Percentiles rank a stretch among this genome's conserved stretches.
phyloP scores from a whole-genome alignment of 2,329 filamentous ascomycete species.

The Knoxdaviesia proteae region DNA sequence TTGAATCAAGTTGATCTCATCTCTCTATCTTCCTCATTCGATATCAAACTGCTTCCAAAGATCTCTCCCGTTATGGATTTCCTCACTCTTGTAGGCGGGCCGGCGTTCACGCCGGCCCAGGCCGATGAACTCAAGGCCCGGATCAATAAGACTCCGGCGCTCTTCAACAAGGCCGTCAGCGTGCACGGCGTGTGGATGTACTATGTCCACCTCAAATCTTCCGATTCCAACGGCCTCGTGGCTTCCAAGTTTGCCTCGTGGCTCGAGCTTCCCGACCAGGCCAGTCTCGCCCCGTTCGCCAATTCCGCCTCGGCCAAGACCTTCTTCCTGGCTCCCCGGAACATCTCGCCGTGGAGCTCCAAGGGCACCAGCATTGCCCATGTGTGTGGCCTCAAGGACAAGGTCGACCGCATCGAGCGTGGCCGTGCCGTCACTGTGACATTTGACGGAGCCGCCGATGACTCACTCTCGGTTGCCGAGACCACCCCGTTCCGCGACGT shows the following conservation, averaged over 20 bases:
- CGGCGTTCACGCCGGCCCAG: conserved; percentile 28
- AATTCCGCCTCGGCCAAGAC: conserved; percentile 4
- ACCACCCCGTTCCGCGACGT: conserved; percentile 40
- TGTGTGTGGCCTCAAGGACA: conserved; percentile 60
- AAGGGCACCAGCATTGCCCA: conserved; percentile 87
- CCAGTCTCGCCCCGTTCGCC: conserved; percentile 1
- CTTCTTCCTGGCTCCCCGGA: conserved; percentile 58
- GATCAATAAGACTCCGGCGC: conserved; percentile 17
- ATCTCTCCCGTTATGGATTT: conserved; percentile 7
- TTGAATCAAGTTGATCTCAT: neutral
- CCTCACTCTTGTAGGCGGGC: conserved; percentile 16
- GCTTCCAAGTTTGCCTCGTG: conserved; percentile 6
- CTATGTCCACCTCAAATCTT: conserved; percentile 39
- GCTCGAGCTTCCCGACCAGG: conserved; percentile 5
- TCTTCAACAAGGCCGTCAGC: conserved; percentile 20
- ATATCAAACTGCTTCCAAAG: neutral
- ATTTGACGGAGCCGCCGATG: conserved; percentile 24
- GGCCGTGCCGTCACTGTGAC: conserved; percentile 56
- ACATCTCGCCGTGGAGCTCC: conserved; percentile 93
- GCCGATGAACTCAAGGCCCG: conserved; percentile 22
- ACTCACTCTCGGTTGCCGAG: conserved; percentile 16
- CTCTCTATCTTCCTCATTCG: neutral
- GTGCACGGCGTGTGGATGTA: conserved; percentile 39
- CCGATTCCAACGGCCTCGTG: conserved; percentile 19
- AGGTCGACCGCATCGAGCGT: conserved; percentile 63